Base-by-base conservation (phyloP, 768 basidiomycete genomes). In the Kondoa malvinella region DNA sequence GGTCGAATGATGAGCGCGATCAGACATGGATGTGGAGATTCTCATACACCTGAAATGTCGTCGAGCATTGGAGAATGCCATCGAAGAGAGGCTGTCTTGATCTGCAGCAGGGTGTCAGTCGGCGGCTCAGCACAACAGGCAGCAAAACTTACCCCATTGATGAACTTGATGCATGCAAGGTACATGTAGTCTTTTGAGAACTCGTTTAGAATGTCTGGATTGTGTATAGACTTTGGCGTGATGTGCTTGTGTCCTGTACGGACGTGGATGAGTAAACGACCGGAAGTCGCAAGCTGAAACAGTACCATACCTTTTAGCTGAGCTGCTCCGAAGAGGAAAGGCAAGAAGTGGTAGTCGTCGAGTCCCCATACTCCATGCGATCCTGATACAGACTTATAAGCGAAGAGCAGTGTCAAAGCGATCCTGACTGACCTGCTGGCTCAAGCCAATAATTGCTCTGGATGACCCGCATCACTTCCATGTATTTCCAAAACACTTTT, bases 61-160 rank as follows among this genome's bases (percentile, higher is more conserved):
- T 96, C 90, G 4, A 99, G 83, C 94, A 99, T 97, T 0, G 94
- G 94, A 0, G 91, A 95, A 78, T 99, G 94, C 94, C 94, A 99
- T 64, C 91, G 83, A 0, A 97, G 81, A 0, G 92, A 92, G 0
- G 92, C 92, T 0, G 92, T 90, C 76, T 97, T 97, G 71, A 96
- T 89, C 89, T 92, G 66, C 17, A 1, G 25, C 0, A 29, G 21
- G 30, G 25, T 1, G 27, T 26, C 26, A 66, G 17, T 17, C 57
- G 25, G 17, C 3, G 25, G 61, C 30, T 17, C 17, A 34, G 16
- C 25, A 16, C n/a, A 29, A 56, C 15, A 17, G 32, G 33, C 15
- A n/a, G 27, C 17, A 25, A 1, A 1, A 30, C 70, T 25, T 70
- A 91, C 90, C 1, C 89, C 91, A 77, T 95, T 95, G 79, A 74